Base-by-base conservation (phyloP, 371 early-diverging fungal genomes). In the Mortierella sp. region DNA sequence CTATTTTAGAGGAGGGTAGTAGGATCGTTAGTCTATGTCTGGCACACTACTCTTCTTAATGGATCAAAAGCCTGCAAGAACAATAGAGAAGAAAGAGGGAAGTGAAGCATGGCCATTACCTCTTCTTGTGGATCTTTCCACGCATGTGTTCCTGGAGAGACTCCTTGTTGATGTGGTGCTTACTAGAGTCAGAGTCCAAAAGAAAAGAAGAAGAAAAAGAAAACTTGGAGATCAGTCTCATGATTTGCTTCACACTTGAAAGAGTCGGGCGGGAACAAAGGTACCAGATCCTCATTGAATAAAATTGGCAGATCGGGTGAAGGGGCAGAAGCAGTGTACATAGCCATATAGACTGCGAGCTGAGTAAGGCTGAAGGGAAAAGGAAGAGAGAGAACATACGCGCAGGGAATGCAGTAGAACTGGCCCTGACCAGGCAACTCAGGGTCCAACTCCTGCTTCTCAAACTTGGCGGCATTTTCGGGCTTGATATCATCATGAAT, bases 341-440 rank as follows among this genome's bases (percentile, higher is more conserved):
- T n/a, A n/a, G n/a, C n/a, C n/a, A n/a, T n/a, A n/a, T n/a, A n/a
- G n/a, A n/a, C n/a, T n/a, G n/a, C n/a, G n/a, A n/a, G n/a, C n/a
- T n/a, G n/a, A n/a, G 37, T 9, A 37, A 37, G 37, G 37, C 37
- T 37, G 37, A 9, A 37, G 37, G 7, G 14, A 51, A 57, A 29
- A 45, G n/a, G 23, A 63, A 6, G 26, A 59, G 1, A 53, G 18
- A 5, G n/a, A 9, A 86, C 88, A 69, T 86, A 88, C 88, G 86
- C 87, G 84, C 96, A 96, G 72, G 93, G 91, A 25, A 96, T 81
- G 83, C 97, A 96, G 80, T 96, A 96, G 85, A 90, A 86, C 77
- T 95, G 94, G 28, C 96, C 97, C 43, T 91, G 80, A 30, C 97
- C 97, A 25, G 97, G 96, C 68, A 95, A 81, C 62, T 97, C 97